Conservation (phyloP, 2,329 filamentous ascomycete species). For the Ophiostoma pallidulum region DNA sequence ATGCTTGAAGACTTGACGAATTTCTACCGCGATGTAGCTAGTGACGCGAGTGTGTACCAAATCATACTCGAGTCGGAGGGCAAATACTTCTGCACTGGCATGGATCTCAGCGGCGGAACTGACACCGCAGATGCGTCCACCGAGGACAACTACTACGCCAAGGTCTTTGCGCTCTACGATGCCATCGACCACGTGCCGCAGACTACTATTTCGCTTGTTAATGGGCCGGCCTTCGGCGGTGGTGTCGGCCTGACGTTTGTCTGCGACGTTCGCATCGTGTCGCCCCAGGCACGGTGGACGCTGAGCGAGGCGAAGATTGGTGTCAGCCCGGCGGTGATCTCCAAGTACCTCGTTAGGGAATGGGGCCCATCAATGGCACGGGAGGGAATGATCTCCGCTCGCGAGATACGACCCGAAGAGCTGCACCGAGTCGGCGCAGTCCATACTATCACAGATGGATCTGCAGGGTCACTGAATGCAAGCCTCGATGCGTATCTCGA, state of each 20-base stretch:
- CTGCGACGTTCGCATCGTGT: conserved; percentile 27
- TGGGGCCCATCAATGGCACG: conserved; percentile 26
- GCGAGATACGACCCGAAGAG: conserved; percentile 20
- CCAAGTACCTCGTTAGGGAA: conserved; percentile 27
- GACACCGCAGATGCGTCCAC: not conserved
- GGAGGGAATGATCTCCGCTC: conserved; percentile 27
- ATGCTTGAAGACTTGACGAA: not conserved
- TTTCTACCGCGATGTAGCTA: not conserved
- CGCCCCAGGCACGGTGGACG: conserved; percentile 15
- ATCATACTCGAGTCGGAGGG: conserved; percentile 25
- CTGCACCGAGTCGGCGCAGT: conserved; percentile 21
- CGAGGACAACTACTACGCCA: not conserved
- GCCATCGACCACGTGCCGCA: conserved; percentile 28
- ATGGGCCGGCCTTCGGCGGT: conserved; percentile 30
- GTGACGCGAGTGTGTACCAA: conserved; percentile 22
- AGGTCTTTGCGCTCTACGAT: conserved; percentile 23
- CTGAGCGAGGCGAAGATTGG: conserved; percentile 29
- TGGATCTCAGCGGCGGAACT: conserved; percentile 21
- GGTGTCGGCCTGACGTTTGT: conserved; percentile 31
- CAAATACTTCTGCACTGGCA: conserved; percentile 29
- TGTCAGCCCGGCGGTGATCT: conserved; percentile 26
- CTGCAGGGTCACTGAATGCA: too few species aligned
- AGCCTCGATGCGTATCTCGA: not conserved
- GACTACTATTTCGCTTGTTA: conserved; percentile 28
- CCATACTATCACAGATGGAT: conserved; percentile 19